Evolutionary conservation across 2,329 filamentous ascomycete species (phyloP).

Genomic region (Fusarium coffeatum): DNA sequence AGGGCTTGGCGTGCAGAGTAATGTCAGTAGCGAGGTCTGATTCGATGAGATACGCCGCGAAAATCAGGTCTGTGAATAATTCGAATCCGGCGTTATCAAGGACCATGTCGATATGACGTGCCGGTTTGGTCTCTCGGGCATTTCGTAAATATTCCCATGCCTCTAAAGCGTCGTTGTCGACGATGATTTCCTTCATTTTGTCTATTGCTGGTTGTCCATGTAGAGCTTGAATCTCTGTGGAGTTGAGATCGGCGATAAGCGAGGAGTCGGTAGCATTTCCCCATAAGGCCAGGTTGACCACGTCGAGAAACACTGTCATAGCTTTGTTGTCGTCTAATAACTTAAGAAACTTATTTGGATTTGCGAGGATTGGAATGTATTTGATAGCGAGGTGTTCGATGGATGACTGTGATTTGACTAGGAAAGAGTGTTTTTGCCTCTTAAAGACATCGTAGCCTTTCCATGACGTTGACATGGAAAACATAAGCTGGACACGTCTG

Average conservation of each 20-base stretch:
- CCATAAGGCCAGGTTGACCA: slow-evolving; percentile 1
- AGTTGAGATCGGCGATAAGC: slow-evolving; percentile 5
- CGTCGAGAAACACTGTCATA: background rate
- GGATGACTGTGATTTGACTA: background rate
- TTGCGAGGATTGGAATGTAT: background rate
- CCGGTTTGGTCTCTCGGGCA: rapidly evolving
- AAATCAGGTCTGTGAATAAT: slow-evolving; percentile 7
- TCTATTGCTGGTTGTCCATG: background rate
- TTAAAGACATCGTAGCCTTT: slow-evolving; percentile 5
- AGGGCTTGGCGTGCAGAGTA: background rate
- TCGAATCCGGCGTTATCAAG: slow-evolving; percentile 18
- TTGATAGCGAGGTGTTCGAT: slow-evolving; percentile 1
- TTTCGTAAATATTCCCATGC: slow-evolving; percentile 4
- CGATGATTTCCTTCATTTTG: background rate
- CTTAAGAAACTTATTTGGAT: background rate
- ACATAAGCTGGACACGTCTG: slow-evolving; percentile 5
- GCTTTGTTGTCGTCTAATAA: background rate
- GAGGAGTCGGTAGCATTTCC: slow-evolving; percentile 15
- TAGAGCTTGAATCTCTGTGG: slow-evolving; percentile 5
- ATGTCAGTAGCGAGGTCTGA: background rate
- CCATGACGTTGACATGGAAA: slow-evolving; percentile 1
- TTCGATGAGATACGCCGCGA: slow-evolving; percentile 6
- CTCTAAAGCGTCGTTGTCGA: background rate
- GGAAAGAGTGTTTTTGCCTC: slow-evolving; percentile 4
- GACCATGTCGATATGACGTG: slow-evolving; percentile 6